A percentile compares a stretch with the other conserved stretches of the same genome.
These are phyloP conservation scores for Choanephora cucurbitarum DNA, from an alignment of 371 early-diverging fungal species.

Conservation along the genomic window DNA sequence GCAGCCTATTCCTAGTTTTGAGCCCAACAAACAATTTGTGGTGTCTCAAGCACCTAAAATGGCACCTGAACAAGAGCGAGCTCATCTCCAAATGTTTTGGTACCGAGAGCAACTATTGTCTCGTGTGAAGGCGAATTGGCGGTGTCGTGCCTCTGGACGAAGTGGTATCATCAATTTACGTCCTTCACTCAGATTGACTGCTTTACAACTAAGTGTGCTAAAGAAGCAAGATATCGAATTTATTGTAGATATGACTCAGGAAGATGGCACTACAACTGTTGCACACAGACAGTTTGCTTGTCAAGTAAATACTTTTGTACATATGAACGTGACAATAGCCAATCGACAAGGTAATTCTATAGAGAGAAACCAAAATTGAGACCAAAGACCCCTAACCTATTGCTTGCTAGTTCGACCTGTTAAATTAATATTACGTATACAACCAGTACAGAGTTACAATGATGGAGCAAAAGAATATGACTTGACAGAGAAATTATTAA, in stretches of 20 bases:
- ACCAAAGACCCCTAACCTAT: background rate
- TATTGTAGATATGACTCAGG: conserved; percentile 42
- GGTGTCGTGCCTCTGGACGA: conserved; percentile 46
- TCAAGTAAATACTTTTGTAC: conserved; percentile 57
- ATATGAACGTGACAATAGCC: conserved; percentile 56
- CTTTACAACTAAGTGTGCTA: conserved; percentile 57
- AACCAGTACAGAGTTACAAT: conserved; percentile 68
- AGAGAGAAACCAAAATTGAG: too few relatives aligned
- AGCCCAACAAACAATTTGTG: conserved; percentile 78
- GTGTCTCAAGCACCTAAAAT: conserved; percentile 62
- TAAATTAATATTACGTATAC: conserved; percentile 62
- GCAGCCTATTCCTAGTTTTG: conserved; percentile 71
- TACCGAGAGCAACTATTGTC: conserved; percentile 69
- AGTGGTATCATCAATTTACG: conserved; percentile 60
- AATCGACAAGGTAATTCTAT: conserved; percentile 50
- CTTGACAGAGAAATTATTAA: conserved; percentile 55
- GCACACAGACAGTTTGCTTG: conserved; percentile 53
- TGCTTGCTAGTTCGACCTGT: conserved; percentile 42
- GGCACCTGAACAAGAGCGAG: conserved; percentile 58
- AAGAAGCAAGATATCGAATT: conserved; percentile 68
- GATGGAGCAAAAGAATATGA: conserved; percentile 69
- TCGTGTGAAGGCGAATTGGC: conserved; percentile 61
- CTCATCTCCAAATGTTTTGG: conserved; percentile 80
- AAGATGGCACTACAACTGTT: conserved; percentile 18
- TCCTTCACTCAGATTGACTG: conserved; percentile 53